Percentiles rank a stretch among this genome's conserved stretches.
Evolutionary conservation across 2,329 filamentous ascomycete genomes (phyloP).

Genomic region (Scytalidium sp.): DNA sequence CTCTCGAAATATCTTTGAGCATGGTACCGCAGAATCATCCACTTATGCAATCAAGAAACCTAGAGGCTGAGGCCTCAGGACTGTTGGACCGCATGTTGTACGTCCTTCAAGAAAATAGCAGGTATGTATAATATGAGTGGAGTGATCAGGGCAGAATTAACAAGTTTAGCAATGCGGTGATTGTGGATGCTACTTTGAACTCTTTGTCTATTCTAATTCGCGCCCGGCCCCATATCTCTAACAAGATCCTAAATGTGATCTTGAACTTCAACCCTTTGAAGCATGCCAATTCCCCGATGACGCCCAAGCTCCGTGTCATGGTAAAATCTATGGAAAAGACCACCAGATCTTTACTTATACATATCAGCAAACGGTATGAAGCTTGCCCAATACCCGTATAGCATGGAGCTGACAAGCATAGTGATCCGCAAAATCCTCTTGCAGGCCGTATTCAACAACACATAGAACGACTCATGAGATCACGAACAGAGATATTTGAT

Average conservation of each 20-base stretch:
- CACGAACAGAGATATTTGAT: conserved; percentile 74
- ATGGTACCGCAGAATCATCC: conserved; percentile 83
- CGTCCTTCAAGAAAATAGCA: conserved; percentile 81
- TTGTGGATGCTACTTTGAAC: conserved; percentile 91
- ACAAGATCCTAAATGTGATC: conserved; percentile 80
- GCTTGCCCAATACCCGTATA: background rate
- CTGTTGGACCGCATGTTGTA: conserved; percentile 84
- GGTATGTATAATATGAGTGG: conserved; percentile 49
- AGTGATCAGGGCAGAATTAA: conserved; percentile 32
- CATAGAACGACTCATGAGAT: conserved; percentile 77
- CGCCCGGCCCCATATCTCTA: conserved; percentile 74
- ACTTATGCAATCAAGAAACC: conserved; percentile 71
- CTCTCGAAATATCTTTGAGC: conserved; percentile 81
- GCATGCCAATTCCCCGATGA: conserved; percentile 73
- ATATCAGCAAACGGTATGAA: conserved; percentile 72
- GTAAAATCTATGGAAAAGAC: conserved; percentile 96
- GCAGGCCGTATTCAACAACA: conserved; percentile 80
- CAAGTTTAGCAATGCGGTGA: conserved; percentile 69
- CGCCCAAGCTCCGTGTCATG: conserved; percentile 74
- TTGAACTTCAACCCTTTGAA: conserved; percentile 91
- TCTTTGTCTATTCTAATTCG: conserved; percentile 80
- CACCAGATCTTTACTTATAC: conserved; percentile 76
- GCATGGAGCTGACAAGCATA: conserved; percentile 33
- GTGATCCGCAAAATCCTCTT: conserved; percentile 77
- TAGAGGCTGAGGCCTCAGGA: conserved; percentile 91